These are phyloP conservation scores for Arthrobotrys conoides DNA, from an alignment of 2,329 filamentous ascomycete species.

Conservation along the genomic window DNA sequence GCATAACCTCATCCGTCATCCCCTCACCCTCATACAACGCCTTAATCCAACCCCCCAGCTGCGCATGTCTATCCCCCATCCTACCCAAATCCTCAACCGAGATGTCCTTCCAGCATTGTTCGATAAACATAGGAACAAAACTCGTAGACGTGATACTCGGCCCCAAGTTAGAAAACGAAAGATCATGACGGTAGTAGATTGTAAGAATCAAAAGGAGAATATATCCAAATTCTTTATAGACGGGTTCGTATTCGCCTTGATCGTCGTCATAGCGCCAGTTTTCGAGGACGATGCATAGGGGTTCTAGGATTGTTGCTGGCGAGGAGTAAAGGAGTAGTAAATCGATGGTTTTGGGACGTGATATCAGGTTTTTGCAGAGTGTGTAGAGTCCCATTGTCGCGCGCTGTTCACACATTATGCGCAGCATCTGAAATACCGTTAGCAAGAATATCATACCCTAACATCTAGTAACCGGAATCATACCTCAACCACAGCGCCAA, in stretches of 20 bases:
- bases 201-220: constrained; percentile 81
- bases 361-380: constrained; percentile 80
- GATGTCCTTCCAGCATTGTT: constrained; percentile 68
- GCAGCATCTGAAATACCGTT: constrained; percentile 73
- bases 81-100: constrained; percentile 73
- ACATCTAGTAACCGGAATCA: neutral
- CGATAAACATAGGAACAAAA: constrained; percentile 59
- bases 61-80: constrained; percentile 75
- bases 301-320: constrained; percentile 77
- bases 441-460: neutral
- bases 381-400: constrained; percentile 85
- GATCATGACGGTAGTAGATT: constrained; percentile 81
- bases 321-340: constrained; percentile 82
- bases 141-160: constrained; percentile 68
- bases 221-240: constrained; percentile 87
- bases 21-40: constrained; percentile 82
- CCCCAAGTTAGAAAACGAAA: constrained; percentile 77
- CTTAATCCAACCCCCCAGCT: constrained; percentile 81
- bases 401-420: constrained; percentile 78
- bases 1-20: constrained; percentile 84
- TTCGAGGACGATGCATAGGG: constrained; percentile 81
- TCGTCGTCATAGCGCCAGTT: constrained; percentile 86
- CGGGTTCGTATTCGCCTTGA: constrained; percentile 84
- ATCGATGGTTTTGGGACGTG: constrained; percentile 79
- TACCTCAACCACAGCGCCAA: constrained; percentile 63